Percentiles rank a stretch among this genome's conserved stretches.
phyloP scores from a whole-genome alignment of 257 asterid genomes.

The Solanum chiquidenum region DNA sequence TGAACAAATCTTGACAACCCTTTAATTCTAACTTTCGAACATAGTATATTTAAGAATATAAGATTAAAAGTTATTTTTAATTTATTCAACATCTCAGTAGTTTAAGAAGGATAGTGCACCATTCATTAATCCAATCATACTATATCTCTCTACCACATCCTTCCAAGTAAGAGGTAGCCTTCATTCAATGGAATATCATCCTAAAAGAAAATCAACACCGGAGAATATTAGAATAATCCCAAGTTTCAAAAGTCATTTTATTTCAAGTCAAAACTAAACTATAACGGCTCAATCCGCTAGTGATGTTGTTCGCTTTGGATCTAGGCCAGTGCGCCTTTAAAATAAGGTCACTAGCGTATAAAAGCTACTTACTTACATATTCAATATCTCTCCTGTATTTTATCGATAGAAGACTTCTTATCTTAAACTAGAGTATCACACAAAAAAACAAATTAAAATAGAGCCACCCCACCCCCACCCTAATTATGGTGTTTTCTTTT shows the following conservation, averaged over 20 bases:
- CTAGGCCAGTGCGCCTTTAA: not conserved
- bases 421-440: too few species aligned
- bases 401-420: too few species aligned
- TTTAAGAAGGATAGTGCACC: not conserved
- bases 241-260: too few species aligned
- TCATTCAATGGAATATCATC: not conserved
- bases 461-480: not conserved
- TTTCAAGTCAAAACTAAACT: not conserved
- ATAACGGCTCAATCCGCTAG: not conserved
- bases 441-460: too few species aligned
- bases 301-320: not conserved
- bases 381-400: not conserved
- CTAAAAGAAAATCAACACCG: too few species aligned
- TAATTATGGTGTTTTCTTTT: not conserved
- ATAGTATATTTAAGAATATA: not conserved
- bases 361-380: too few species aligned
- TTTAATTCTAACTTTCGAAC: not conserved
- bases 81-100: not conserved
- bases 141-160: not conserved
- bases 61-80: not conserved
- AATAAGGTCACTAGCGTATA: not conserved
- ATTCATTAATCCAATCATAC: too few species aligned
- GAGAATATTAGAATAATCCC: too few species aligned
- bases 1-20: not conserved
- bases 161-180: not conserved